Conservation (phyloP, 2,329 filamentous ascomycete genomes). For the Cercospora berteroae region DNA sequence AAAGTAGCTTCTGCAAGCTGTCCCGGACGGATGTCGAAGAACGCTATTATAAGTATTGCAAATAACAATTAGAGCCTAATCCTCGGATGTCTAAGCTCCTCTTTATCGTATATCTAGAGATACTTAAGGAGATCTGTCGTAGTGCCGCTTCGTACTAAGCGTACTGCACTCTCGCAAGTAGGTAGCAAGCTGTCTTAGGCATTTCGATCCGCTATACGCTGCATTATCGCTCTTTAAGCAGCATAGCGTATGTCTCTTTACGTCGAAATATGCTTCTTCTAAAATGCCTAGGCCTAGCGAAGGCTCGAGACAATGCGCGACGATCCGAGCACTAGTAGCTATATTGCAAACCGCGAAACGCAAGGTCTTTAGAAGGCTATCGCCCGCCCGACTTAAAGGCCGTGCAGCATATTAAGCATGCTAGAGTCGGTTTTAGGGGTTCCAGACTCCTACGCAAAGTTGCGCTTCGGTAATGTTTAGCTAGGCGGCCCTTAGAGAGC, state of each 20-base stretch:
- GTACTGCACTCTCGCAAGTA: not conserved
- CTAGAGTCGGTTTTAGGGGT: not conserved
- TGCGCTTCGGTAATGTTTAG: not conserved
- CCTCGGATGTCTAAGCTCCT: not conserved
- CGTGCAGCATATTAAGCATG: not conserved
- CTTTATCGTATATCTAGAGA: not conserved
- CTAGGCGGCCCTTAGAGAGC: not conserved
- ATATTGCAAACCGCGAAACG: not conserved
- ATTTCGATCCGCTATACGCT: too few relatives aligned
- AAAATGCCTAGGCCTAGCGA: too few relatives aligned
- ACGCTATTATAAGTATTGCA: not conserved
- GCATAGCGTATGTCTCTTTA: too few relatives aligned
- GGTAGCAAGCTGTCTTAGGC: not conserved
- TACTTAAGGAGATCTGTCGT: not conserved
- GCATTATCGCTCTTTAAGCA: too few relatives aligned
- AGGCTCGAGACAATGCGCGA: too few relatives aligned
- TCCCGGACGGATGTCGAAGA: not conserved
- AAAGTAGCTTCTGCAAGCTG: not conserved
- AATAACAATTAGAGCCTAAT: not conserved
- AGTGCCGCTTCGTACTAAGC: not conserved
- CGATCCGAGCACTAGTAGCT: not conserved
- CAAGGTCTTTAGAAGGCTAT: not conserved
- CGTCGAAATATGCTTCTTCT: too few relatives aligned
- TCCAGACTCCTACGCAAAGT: not conserved
- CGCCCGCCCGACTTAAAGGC: not conserved